Percentiles rank a stretch among this genome's conserved stretches.
Evolutionary conservation across 2,329 filamentous ascomycete species (phyloP).

Genomic region (Ceratocystis lukuohia): DNA sequence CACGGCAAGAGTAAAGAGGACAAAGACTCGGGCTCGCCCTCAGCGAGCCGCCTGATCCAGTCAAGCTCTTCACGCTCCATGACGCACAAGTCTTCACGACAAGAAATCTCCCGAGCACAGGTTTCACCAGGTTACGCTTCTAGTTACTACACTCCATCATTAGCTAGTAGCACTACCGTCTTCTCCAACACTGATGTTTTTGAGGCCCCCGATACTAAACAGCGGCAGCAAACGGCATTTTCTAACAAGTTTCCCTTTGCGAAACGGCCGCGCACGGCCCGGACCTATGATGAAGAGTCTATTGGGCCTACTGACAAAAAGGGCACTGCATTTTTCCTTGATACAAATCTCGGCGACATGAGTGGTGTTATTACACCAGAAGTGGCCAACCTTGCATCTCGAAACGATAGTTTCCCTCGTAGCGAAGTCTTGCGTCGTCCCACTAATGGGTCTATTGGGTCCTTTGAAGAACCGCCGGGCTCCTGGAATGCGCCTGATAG

Average conservation of each 20-base stretch:
- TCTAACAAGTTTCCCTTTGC: slow-evolving; percentile 51
- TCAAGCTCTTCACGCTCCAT: slow-evolving; percentile 26
- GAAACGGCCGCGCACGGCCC: slow-evolving; percentile 39
- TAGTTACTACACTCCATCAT: slow-evolving; percentile 9
- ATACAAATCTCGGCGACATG: slow-evolving; percentile 83
- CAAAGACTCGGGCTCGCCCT: slow-evolving; percentile 20
- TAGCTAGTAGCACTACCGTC: slow-evolving; percentile 8
- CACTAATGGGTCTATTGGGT: slow-evolving; percentile 14
- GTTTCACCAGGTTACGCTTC: slow-evolving; percentile 23
- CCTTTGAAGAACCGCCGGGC: slow-evolving; percentile 33
- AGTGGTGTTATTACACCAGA: slow-evolving; percentile 39
- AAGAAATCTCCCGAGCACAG: slow-evolving; percentile 30
- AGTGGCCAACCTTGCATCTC: neutral
- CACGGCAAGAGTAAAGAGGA: slow-evolving; percentile 18
- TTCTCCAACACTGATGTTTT: slow-evolving; percentile 16
- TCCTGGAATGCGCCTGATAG: slow-evolving; percentile 92
- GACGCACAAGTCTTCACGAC: slow-evolving; percentile 35
- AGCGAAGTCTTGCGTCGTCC: slow-evolving; percentile 3
- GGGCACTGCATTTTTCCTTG: slow-evolving; percentile 58
- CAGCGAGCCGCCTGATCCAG: slow-evolving; percentile 21
- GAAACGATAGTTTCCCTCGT: slow-evolving; percentile 12
- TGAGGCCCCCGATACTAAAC: slow-evolving; percentile 20
- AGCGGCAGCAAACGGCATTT: slow-evolving; percentile 28
- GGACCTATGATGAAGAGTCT: slow-evolving; percentile 42
- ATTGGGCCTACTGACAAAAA: slow-evolving; percentile 48